These are phyloP conservation scores for Cicer judaicum DNA, from an alignment of 306 rosid genomes.

Conservation along the genomic window DNA sequence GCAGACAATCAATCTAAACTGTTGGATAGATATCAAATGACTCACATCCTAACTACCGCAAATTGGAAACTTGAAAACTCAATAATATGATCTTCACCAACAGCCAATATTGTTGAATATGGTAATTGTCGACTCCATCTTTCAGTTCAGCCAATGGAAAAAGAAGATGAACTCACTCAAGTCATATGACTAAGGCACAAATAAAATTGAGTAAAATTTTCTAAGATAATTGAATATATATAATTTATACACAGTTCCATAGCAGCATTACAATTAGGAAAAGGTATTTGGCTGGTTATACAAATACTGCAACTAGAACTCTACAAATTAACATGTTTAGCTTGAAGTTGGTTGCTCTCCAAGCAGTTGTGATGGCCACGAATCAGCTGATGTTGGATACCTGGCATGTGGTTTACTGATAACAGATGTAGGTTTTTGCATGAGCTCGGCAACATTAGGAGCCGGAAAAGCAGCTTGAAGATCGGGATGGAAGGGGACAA, in stretches of 20 bases:
- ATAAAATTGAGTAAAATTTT: conserved; percentile 21
- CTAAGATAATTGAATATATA: conserved; percentile 34
- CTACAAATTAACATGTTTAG: conserved; percentile 48
- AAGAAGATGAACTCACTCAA: conserved; percentile 13
- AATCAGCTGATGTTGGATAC: conserved; percentile 86
- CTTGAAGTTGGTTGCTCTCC: conserved; percentile 58
- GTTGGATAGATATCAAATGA: neutral
- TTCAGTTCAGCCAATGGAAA: conserved; percentile 12
- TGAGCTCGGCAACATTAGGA: conserved; percentile 43
- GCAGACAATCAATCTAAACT: neutral
- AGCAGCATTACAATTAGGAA: conserved; percentile 25
- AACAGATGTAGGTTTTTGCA: conserved; percentile 51
- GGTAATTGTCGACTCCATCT: neutral
- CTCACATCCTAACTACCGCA: neutral
- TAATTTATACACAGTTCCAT: conserved; percentile 37
- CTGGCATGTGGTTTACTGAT: conserved; percentile 91
- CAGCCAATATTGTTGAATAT: neutral
- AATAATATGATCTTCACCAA: neutral
- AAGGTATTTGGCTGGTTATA: conserved; percentile 36
- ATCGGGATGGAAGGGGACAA: conserved; percentile 61
- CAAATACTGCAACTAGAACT: conserved; percentile 39
- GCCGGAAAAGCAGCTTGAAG: conserved; percentile 56
- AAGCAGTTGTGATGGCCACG: conserved; percentile 85
- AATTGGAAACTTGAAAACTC: conserved; percentile 17
- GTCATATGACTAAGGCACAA: conserved; percentile 10